Percentiles rank a stretch among this genome's conserved stretches.
Conservation (phyloP, 208 protist species). For the Wallacemonas sp. region DNA sequence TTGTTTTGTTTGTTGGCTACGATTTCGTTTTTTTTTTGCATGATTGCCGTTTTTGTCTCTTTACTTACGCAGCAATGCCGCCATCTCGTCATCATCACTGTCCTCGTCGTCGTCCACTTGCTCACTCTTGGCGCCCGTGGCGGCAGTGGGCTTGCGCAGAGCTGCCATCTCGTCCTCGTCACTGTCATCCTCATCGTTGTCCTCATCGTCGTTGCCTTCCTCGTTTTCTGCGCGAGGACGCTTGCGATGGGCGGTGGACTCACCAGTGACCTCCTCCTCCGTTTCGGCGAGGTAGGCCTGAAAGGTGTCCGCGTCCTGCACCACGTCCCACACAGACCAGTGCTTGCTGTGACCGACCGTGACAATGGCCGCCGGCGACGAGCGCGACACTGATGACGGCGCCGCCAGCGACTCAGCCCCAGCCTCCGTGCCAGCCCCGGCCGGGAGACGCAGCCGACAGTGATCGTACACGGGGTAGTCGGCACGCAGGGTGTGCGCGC, state of each 20-base stretch:
- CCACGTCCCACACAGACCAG: conserved; percentile 70
- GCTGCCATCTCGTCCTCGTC: conserved; percentile 35
- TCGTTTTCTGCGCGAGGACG: conserved; percentile 8
- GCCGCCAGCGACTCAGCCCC: conserved; percentile 3
- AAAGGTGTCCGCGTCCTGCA: conserved; percentile 15
- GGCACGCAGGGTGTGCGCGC: conserved; percentile 46
- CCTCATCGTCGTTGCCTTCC: conserved; percentile 24
- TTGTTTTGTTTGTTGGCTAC: too few species aligned
- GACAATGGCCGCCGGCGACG: conserved; percentile 18
- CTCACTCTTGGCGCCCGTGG: conserved; percentile 21
- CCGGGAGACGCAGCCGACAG: conserved; percentile 32
- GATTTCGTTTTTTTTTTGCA: too few species aligned
- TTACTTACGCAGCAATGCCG: conserved; percentile 8
- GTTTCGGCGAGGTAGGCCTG: conserved; percentile 25
- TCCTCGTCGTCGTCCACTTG: conserved; percentile 34
- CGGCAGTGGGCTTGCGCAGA: conserved; percentile 18
- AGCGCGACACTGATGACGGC: conserved; percentile 24
- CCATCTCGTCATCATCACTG: conserved; percentile 53
- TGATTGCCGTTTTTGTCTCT: not conserved
- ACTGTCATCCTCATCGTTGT: conserved; percentile 24
- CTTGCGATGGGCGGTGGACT: conserved; percentile 8
- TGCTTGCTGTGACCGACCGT: conserved; percentile 52
- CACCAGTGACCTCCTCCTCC: conserved; percentile 20
- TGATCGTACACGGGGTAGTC: conserved; percentile 64
- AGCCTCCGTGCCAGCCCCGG: not conserved